A percentile compares a stretch with the other conserved stretches of the same genome.
phyloP scores from a whole-genome alignment of 2,329 filamentous ascomycete species.

The Exophiala sp. region DNA sequence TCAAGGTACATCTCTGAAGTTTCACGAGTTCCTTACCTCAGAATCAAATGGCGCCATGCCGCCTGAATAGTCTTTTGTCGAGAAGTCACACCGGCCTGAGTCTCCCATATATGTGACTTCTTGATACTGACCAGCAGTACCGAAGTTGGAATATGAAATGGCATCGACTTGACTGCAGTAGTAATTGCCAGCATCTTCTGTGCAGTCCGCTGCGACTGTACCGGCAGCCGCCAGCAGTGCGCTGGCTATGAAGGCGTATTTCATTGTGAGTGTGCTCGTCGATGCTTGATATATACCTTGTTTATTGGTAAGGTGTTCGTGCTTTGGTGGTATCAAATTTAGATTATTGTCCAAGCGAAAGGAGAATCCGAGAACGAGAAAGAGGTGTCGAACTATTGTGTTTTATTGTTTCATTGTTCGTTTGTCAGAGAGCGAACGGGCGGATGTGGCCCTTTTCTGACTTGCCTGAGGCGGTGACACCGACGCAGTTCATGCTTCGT shows the following conservation, averaged over 20 bases:
- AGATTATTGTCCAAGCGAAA: no score
- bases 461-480: no score
- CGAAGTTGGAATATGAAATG: conserved; percentile 65
- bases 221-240: conserved; percentile 12
- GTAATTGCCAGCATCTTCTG: conserved; percentile 52
- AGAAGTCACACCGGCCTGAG: conserved; percentile 51
- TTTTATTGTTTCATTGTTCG: no score
- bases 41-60: conserved; percentile 65
- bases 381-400: no score
- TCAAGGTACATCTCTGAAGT: background rate
- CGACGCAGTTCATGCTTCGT: no score
- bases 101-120: conserved; percentile 58
- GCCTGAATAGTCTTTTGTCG: conserved; percentile 52
- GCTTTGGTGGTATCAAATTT: no score
- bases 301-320: background rate
- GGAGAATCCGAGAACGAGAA: background rate
- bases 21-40: conserved; percentile 55
- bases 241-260: conserved; percentile 10
- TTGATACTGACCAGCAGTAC: conserved; percentile 60
- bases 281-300: background rate
- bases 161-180: conserved; percentile 60
- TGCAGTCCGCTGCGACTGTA: conserved; percentile 12
- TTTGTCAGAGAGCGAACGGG: no score
- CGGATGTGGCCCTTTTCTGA: no score
- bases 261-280: conserved; percentile 9